A percentile compares a stretch with the other conserved stretches of the same genome.
Conservation (phyloP, 352 stramenopile species). For the Phytopythium litorale region DNA sequence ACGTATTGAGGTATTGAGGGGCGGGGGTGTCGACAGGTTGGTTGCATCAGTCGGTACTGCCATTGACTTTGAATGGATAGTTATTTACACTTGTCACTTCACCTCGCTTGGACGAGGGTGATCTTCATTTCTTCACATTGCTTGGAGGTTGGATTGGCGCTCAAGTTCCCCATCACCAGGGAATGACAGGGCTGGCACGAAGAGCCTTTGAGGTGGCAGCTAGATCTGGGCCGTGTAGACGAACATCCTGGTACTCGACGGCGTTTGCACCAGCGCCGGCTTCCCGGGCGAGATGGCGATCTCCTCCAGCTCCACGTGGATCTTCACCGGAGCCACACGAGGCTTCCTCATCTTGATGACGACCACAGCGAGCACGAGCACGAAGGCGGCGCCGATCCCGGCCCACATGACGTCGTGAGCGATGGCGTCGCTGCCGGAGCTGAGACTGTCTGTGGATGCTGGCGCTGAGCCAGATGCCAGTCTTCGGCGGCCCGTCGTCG, state of each 20-base stretch:
- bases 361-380: slow-evolving; percentile 15
- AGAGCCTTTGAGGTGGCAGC: not conserved
- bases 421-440: not conserved
- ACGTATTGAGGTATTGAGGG: not conserved
- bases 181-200: not conserved
- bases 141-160: not conserved
- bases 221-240: slow-evolving; percentile 57
- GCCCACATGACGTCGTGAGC: slow-evolving; percentile 11
- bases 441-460: not conserved
- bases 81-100: slow-evolving; percentile 1
- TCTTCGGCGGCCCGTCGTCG: not conserved
- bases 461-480: not conserved
- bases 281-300: slow-evolving; percentile 42
- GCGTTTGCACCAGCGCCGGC: slow-evolving; percentile 16
- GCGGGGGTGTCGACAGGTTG: not conserved
- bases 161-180: too few relatives aligned
- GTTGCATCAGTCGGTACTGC: too few relatives aligned
- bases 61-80: not conserved
- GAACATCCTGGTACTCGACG: slow-evolving; percentile 34
- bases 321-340: not conserved
- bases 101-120: not conserved
- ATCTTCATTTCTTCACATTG: not conserved
- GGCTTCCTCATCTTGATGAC: slow-evolving; percentile 15
- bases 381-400: slow-evolving; percentile 17
- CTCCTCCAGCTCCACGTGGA: slow-evolving; percentile 26